Base-by-base conservation (phyloP, 148 eudicot genomes). In the Rheum nobile region DNA sequence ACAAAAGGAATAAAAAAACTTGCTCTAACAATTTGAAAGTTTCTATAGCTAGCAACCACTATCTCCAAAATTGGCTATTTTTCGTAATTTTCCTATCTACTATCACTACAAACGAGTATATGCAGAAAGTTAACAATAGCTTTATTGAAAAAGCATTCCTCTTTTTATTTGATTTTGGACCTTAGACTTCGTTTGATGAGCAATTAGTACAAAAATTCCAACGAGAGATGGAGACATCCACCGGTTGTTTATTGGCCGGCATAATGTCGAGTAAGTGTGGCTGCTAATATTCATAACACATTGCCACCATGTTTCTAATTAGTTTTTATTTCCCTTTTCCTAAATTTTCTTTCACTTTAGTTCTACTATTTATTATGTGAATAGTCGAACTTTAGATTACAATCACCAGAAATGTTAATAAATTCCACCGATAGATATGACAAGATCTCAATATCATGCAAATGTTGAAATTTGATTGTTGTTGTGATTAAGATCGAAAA, bases 211-310 rank as follows among this genome's bases (percentile, higher is more conserved):
- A 19, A 65, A 65, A 65, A 65, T 65, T 65, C 70, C 38, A 65
- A 65, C 39, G 8, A 32, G 21, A 16, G 70, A 65, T 65, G 70
- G 70, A n/a, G 70, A 65, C 70, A 65, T 32, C 41, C 70, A 65
- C 70, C 39, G 70, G 70, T 34, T 32, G 70, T 34, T 0, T 32
- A 65, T 65, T 65, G 70, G 70, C 70, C 70, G 70, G 32, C 70
- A 65, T 65, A 65, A 65, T 65, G 70, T 65, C 70, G 70, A 65
- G 70, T 65, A 24, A 65, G 70, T 65, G 70, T 16, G 70, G 38
- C n/a, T 32, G 39, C 8, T 65, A 14, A 31, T 65, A 65, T 65
- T 34, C 70, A 65, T 65, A 65, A 65, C 39, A 65, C 9, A 32
- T 65, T 61, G 67, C 67, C 8, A 61, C 26, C 34, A 10, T 28